Conservation (phyloP, 208 protist species). For the Acanthamoeba triangularis region DNA sequence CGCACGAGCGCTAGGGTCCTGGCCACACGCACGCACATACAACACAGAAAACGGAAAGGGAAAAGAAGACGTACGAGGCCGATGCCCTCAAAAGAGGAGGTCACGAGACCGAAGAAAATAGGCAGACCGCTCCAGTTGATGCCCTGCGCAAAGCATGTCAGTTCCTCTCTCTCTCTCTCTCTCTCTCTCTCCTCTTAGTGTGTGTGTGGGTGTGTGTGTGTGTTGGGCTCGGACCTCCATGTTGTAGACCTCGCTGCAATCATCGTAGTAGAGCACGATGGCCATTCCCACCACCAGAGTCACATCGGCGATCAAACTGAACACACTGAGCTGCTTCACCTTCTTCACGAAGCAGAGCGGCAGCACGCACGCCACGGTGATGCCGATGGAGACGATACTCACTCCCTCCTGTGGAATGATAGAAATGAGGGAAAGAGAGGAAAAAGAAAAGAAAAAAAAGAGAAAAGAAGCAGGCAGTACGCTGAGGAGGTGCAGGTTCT, state of each 20-base stretch:
- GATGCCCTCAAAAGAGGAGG: constrained; percentile 57
- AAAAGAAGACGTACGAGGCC: constrained; percentile 10
- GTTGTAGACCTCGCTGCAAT: constrained; percentile 44
- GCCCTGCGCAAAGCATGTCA: background rate
- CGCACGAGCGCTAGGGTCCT: no score
- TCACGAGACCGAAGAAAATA: constrained; percentile 70
- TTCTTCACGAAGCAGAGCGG: constrained; percentile 49
- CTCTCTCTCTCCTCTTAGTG: background rate
- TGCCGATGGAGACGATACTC: background rate
- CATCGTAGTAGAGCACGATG: constrained; percentile 40
- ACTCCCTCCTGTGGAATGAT: background rate
- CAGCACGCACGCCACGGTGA: constrained; percentile 38
- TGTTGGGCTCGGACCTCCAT: background rate
- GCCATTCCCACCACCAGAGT: constrained; percentile 46
- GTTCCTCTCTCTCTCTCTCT: background rate
- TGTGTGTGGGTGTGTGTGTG: background rate
- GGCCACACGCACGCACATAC: background rate
- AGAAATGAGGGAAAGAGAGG: background rate
- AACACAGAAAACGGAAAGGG: background rate
- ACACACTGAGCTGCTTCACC: constrained; percentile 25
- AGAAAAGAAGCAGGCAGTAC: background rate
- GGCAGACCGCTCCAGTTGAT: constrained; percentile 39
- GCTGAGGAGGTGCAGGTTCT: constrained; percentile 17
- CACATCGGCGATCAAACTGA: constrained; percentile 60
- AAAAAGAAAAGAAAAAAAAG: background rate